A percentile compares a stretch with the other conserved stretches of the same genome.
phyloP scores from a whole-genome alignment of 441 rosid genomes.

The Croton laevigatus region DNA sequence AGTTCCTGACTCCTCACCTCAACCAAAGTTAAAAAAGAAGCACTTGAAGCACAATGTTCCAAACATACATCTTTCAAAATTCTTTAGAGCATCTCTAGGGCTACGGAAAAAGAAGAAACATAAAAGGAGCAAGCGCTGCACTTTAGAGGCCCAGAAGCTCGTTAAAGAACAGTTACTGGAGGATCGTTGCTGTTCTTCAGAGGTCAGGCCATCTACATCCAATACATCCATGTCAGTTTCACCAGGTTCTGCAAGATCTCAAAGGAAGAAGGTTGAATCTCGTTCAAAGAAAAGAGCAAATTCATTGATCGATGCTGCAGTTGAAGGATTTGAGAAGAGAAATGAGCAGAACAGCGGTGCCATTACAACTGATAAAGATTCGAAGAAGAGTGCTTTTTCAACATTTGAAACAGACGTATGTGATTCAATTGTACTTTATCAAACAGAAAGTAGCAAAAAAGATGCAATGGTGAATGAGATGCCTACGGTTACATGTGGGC shows the following conservation, averaged over 20 bases:
- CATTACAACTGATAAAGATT: constrained; percentile 38
- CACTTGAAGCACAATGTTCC: constrained; percentile 29
- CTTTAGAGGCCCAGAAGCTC: constrained; percentile 22
- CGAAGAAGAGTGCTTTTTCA: constrained; percentile 24
- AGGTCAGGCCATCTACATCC: constrained; percentile 55
- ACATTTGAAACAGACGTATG: constrained; percentile 30
- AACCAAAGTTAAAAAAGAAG: constrained; percentile 40
- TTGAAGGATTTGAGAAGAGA: constrained; percentile 38
- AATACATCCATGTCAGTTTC: constrained; percentile 24
- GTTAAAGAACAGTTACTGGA: constrained; percentile 36
- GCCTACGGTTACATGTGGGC: constrained; percentile 40
- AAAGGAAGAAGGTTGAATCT: constrained; percentile 28
- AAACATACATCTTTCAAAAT: constrained; percentile 34
- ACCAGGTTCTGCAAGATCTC: constrained; percentile 23
- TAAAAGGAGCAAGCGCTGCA: constrained; percentile 38
- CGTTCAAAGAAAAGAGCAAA: constrained; percentile 20
- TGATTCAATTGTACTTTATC: constrained; percentile 30
- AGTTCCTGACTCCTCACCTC: constrained; percentile 20
- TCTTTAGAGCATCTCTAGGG: constrained; percentile 42
- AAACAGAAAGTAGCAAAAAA: constrained; percentile 31
- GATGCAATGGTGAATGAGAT: constrained; percentile 34
- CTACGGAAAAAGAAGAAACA: constrained; percentile 46
- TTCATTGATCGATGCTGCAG: constrained; percentile 25
- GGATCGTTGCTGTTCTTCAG: constrained; percentile 22
- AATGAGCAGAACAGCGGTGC: constrained; percentile 42